phyloP scores from a whole-genome alignment of 148 eudicot species.

The Nyssa sinensis region DNA sequence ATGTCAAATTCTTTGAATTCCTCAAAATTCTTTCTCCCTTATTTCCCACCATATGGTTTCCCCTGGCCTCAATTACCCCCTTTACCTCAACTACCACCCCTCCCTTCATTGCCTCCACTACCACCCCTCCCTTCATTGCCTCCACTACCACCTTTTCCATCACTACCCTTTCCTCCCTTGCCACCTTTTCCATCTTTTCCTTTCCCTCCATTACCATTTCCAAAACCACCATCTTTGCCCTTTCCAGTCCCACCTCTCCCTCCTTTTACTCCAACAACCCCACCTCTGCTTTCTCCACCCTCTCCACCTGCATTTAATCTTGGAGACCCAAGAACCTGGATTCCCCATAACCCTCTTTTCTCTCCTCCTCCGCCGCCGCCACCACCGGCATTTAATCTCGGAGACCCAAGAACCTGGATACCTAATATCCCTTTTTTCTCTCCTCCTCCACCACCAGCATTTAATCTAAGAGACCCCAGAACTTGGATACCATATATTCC shows the following conservation, averaged over 20 bases:
- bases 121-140: conserved; percentile 24
- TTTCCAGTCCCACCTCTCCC: conserved; percentile 20
- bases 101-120: conserved; percentile 13
- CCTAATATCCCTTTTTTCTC: conserved; percentile 24
- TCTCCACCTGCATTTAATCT: conserved; percentile 20
- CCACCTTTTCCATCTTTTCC: conserved; percentile 19
- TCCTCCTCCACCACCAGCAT: conserved; percentile 28
- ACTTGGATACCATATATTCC: conserved; percentile 42
- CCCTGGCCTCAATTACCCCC: conserved; percentile 31
- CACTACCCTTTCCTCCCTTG: conserved; percentile 14
- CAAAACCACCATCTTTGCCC: conserved; percentile 23
- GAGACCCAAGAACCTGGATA: conserved; percentile 31
- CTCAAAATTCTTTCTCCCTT: conserved; percentile 45
- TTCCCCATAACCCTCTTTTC: conserved; percentile 26
- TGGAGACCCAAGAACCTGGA: conserved; percentile 31
- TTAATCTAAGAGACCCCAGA: conserved; percentile 35
- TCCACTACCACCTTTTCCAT: conserved; percentile 8
- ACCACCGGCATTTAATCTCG: conserved; percentile 20
- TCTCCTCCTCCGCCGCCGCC: conserved; percentile 8
- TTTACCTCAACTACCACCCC: conserved; percentile 9
- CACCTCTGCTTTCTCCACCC: conserved; percentile 5
- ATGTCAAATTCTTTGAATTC: conserved; percentile 24
- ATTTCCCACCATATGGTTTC: conserved; percentile 30
- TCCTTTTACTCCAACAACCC: conserved; percentile 1
- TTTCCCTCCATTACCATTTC: conserved; percentile 12